Evolutionary conservation across 257 asterid species (phyloP), one percentile per base, ranked within the genome.

Genomic region (Solanum pinnatisectum): DNA sequence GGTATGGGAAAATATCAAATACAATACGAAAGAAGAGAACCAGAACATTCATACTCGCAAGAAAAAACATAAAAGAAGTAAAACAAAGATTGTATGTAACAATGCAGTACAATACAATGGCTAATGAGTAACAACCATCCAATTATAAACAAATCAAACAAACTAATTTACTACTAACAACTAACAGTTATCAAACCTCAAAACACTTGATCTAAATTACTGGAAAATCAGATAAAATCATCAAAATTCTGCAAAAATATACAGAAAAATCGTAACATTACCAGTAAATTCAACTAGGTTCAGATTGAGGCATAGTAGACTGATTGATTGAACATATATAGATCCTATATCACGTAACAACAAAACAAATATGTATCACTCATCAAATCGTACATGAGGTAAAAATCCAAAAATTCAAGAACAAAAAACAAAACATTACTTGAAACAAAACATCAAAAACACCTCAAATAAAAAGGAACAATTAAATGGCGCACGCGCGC

Each of bases 21-120:
- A 74, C 84, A 37, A 59, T 42, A 36, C 13, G 60, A 56, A 73
- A 22, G 36, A 40, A 77, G 37, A 78, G 63, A 78, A n/a, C 13
- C 23, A 39, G 0, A 77, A 77, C 59, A 37, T 13, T 76, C 88
- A 13, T 93, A 90, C 92, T 89, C 87, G 91, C 9, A 77, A 90
- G 10, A 7, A 20, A 16, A 59, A 22, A 59, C 5, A 8, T 7
- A 59, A 8, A 59, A 22, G 18, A 46, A 46, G 18, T 13, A 13
- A 44, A 46, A 46, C 6, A 13, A 46, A 13, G 3, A 59, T 59
- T 22, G 56, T 46, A 56, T 8, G 25, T 20, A 7, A 18, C 65
- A 18, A 18, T 20, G n/a, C 27, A 8, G 11, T 5, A 11, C 71
- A 49, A 49, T 49, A 15, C 60, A 49, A 16, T 49, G 0, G 23